Conservation (phyloP, 192 early-diverging fungal species). For the Geranomyces variabilis region DNA sequence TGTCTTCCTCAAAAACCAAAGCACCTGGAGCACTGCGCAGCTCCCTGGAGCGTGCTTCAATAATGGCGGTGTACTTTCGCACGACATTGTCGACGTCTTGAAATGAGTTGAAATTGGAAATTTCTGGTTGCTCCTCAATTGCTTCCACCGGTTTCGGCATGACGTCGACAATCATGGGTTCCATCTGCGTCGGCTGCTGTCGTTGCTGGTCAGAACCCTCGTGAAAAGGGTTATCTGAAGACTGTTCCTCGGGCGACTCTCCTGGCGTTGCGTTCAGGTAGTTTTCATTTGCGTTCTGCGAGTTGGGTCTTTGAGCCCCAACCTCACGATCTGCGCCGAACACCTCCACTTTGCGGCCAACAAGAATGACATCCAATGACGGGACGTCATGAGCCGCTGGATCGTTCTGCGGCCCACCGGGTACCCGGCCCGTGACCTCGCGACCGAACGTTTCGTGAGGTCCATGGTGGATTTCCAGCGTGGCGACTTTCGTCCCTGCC, state of each 20-base stretch:
- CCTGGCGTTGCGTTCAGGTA: not conserved
- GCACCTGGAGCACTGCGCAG: slow-evolving; percentile 14
- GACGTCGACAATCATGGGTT: slow-evolving; percentile 16
- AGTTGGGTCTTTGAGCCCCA: no score
- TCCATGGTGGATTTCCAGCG: not conserved
- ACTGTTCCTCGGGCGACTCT: slow-evolving; percentile 10
- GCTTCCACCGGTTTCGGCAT: not conserved
- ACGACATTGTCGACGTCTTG: slow-evolving; percentile 45
- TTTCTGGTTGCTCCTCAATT: not conserved
- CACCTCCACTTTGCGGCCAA: slow-evolving; percentile 24
- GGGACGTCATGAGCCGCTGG: not conserved
- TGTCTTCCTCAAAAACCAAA: not conserved
- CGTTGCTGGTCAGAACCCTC: not conserved
- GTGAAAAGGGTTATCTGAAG: not conserved
- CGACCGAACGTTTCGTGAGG: slow-evolving; percentile 16
- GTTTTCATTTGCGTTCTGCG: no score
- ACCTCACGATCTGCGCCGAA: no score
- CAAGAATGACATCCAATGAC: slow-evolving; percentile 31
- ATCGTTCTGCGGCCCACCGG: not conserved
- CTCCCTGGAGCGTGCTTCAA: slow-evolving; percentile 23
- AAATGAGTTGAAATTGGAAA: slow-evolving; percentile 21
- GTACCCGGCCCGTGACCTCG: slow-evolving; percentile 10
- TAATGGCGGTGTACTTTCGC: slow-evolving; percentile 37
- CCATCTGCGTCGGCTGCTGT: slow-evolving; percentile 1
- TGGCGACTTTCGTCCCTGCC: not conserved